A percentile compares a stretch with the other conserved stretches of the same genome.
phyloP scores from a whole-genome alignment of 495 filamentous ascomycete species.

The Penicillium cataractarum region DNA sequence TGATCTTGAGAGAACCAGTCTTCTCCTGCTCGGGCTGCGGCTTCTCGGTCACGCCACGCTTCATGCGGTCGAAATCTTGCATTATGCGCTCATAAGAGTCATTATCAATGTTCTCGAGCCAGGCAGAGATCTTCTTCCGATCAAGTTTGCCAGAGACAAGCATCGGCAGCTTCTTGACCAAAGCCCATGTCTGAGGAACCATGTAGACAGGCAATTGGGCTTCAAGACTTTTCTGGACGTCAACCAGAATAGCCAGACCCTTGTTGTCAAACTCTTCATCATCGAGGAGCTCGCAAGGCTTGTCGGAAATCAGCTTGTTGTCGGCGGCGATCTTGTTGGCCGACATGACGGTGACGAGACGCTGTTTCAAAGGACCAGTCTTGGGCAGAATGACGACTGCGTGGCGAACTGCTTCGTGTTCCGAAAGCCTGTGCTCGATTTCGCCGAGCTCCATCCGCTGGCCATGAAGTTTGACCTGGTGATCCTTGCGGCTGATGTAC shows the following conservation, averaged over 20 bases:
- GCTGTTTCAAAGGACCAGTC: constrained; percentile 40
- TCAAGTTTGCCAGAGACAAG: constrained; percentile 55
- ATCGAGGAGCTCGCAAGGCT: constrained; percentile 41
- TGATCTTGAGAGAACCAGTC: constrained; percentile 27
- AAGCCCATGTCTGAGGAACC: constrained; percentile 51
- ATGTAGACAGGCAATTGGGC: constrained; percentile 50
- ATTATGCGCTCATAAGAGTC: constrained; percentile 42
- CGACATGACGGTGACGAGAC: constrained; percentile 49
- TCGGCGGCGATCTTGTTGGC: constrained; percentile 35
- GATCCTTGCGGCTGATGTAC: constrained; percentile 64
- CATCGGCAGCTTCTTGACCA: constrained; percentile 49
- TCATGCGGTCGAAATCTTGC: constrained; percentile 41
- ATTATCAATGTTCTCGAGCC: constrained; percentile 47
- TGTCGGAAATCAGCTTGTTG: constrained; percentile 36
- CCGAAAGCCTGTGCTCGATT: constrained; percentile 46
- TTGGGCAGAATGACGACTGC: constrained; percentile 52
- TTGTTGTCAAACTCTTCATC: constrained; percentile 25
- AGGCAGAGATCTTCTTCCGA: constrained; percentile 48
- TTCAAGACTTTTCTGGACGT: constrained; percentile 44
- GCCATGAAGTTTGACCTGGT: constrained; percentile 69
- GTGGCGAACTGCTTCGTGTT: constrained; percentile 42
- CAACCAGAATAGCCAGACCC: constrained; percentile 35
- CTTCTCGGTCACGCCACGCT: constrained; percentile 32
- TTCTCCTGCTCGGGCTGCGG: constrained; percentile 29
- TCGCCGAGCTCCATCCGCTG: constrained; percentile 67